Percentiles rank a stretch among this genome's conserved stretches.
These are phyloP conservation scores for Platanus orientalis DNA, from an alignment of 164 flowering plant species.

Conservation along the genomic window DNA sequence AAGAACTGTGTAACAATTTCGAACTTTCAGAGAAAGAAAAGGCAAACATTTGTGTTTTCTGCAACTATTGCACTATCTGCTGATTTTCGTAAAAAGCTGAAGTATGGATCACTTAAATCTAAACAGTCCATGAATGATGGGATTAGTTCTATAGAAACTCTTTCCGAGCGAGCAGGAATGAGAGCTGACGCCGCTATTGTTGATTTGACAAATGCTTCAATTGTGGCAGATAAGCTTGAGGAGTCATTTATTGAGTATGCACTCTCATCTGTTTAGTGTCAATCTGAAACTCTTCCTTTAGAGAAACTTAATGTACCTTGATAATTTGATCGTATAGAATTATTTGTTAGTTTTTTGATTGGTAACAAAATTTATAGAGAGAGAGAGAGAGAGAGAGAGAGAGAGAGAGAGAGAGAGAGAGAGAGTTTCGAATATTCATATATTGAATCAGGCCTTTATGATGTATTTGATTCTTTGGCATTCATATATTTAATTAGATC, in stretches of 20 bases:
- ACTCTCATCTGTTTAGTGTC: not conserved
- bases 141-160: slow-evolving; percentile 68
- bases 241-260: slow-evolving; percentile 91
- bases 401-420: no score
- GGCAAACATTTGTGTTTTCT: slow-evolving; percentile 92
- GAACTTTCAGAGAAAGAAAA: slow-evolving; percentile 63
- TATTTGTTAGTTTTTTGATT: no score
- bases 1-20: slow-evolving; percentile 53
- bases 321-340: no score
- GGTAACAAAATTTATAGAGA: no score
- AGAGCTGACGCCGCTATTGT: slow-evolving; percentile 70
- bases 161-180: slow-evolving; percentile 84
- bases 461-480: no score
- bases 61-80: slow-evolving; percentile 87
- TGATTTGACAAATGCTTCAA: slow-evolving; percentile 77
- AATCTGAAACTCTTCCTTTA: no score
- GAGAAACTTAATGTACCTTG: no score
- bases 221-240: slow-evolving; percentile 71
- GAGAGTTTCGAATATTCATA: no score
- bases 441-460: no score
- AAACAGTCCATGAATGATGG: slow-evolving; percentile 39
- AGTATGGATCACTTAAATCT: slow-evolving; percentile 50
- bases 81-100: slow-evolving; percentile 84
- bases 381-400: no score
- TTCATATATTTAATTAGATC: no score